phyloP scores from a whole-genome alignment of 176 grass and related monocot species.

The Eragrostis nindensis region DNA sequence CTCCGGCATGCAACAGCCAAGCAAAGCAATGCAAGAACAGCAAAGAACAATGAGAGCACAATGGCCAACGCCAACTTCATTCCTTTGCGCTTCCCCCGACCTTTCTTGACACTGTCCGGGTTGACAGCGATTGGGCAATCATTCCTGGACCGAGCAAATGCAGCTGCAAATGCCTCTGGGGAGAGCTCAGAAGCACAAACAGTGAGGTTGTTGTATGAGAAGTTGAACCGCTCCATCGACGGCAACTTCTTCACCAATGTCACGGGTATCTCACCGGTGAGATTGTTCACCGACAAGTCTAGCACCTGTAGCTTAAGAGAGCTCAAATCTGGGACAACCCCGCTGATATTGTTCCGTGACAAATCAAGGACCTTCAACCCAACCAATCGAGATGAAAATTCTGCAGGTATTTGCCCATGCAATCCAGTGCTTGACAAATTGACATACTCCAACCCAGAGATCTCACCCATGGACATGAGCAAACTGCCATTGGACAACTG shows the following conservation, averaged over 20 bases:
- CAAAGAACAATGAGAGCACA: slow-evolving; percentile 66
- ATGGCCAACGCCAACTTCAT: slow-evolving; percentile 62
- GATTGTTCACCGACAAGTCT: slow-evolving; percentile 93
- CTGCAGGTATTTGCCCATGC: slow-evolving; percentile 57
- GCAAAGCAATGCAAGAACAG: slow-evolving; percentile 58
- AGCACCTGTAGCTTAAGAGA: slow-evolving; percentile 48
- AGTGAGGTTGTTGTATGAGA: slow-evolving; percentile 98
- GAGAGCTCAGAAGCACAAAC: slow-evolving; percentile 77
- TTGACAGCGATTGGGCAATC: slow-evolving; percentile 96
- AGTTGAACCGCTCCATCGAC: slow-evolving; percentile 74
- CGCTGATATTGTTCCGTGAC: slow-evolving; percentile 74
- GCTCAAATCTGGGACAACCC: slow-evolving; percentile 72
- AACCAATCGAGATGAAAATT: slow-evolving; percentile 54
- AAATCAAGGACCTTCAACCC: slow-evolving; percentile 81
- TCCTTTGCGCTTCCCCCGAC: slow-evolving; percentile 33
- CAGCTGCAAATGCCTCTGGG: slow-evolving; percentile 50
- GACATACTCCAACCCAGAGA: slow-evolving; percentile 73
- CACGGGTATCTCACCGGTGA: slow-evolving; percentile 84
- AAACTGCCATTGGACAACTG: slow-evolving; percentile 58
- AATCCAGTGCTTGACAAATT: slow-evolving; percentile 87
- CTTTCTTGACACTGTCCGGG: slow-evolving; percentile 53
- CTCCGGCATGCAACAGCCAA: slow-evolving; percentile 49
- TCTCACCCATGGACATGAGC: slow-evolving; percentile 36
- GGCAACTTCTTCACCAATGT: slow-evolving; percentile 66
- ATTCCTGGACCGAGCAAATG: slow-evolving; percentile 75